Conservation (phyloP, 192 early-diverging fungal genomes). For the Phlyctochytrium arcticum region DNA sequence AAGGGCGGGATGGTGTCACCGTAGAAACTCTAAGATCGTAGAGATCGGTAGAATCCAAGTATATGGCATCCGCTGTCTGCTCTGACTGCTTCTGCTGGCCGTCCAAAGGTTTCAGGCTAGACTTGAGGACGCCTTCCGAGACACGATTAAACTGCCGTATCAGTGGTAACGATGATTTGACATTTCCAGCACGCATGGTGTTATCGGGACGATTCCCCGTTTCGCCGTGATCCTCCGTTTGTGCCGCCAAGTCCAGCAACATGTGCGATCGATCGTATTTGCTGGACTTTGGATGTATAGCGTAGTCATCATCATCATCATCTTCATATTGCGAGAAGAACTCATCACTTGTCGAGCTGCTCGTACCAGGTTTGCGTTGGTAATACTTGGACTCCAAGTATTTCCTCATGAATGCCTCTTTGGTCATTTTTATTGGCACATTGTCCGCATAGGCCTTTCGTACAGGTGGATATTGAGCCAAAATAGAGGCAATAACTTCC, state of each 20-base stretch:
- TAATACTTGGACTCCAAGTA: conserved; percentile 83
- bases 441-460: conserved; percentile 74
- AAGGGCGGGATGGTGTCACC: conserved; percentile 43
- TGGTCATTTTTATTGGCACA: conserved; percentile 67
- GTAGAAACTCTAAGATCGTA: conserved; percentile 61
- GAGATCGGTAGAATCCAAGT: conserved; percentile 53
- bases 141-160: conserved; percentile 88
- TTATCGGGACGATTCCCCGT: conserved; percentile 75
- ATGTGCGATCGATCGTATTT: conserved; percentile 55
- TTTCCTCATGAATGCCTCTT: conserved; percentile 83
- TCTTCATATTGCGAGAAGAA: conserved; percentile 74
- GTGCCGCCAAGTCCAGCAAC: conserved; percentile 76
- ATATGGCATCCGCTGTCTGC: conserved; percentile 5
- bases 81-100: conserved; percentile 26
- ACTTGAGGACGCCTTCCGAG: conserved; percentile 72
- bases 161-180: conserved; percentile 64
- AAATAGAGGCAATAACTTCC: conserved; percentile 85
- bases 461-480: conserved; percentile 82
- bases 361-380: conserved; percentile 62
- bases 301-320: conserved; percentile 68
- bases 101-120: conserved; percentile 17
- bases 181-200: conserved; percentile 70
- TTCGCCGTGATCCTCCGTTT: conserved; percentile 75
- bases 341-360: conserved; percentile 51
- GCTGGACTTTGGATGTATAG: conserved; percentile 38